Evolutionary conservation across 1,139 yeast species (phyloP), one percentile per base, ranked within the genome.

Genomic region (Kazachstania sp.): DNA sequence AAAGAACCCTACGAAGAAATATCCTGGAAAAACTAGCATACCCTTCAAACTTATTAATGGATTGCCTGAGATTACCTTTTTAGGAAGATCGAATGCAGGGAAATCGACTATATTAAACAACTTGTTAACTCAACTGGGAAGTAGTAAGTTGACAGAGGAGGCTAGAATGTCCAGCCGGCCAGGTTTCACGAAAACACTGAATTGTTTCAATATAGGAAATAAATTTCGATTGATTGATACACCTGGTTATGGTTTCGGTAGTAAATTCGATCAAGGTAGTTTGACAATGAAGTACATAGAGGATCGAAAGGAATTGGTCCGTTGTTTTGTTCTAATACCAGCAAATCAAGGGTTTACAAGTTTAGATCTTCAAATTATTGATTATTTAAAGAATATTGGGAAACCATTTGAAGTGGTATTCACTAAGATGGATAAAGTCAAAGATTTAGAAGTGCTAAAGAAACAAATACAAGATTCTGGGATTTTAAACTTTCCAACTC

Each of bases 61-160:
- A 4, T 37, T 73, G 8, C 95, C 95, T 0, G 95, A 86, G 57
- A 77, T 86, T 3, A 69, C 83, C 7, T 71, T 87, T 39, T 59
- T 87, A 45, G 96, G 96, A 0, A 77, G 86, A 53, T 83, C 95
- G 44, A 87, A 87, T 57, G 87, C 80, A 1, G 97, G 97, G 0
- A 87, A 87, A 60, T 85, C 95, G 0, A 79, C 94, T 0, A 64
- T 87, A 37, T 68, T 87, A 38, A 84, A 86, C 56, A 76, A 75
- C 15, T 54, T 81, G 9, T 56, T 72, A 12, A 59, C 75, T 56
- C 59, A 63, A 59, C 62, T 66, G 41, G 61, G 64, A 26, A 51
- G 58, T 30, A 69, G 64, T 30, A 61, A 60, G 35, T 54, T 67
- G 53, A 51, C 61, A 41, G 60, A 68, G 45, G 68, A 72, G 53